A percentile compares a stretch with the other conserved stretches of the same genome.
phyloP scores from a whole-genome alignment of 202 grass and related monocot species.

The Panicum virgatum region DNA sequence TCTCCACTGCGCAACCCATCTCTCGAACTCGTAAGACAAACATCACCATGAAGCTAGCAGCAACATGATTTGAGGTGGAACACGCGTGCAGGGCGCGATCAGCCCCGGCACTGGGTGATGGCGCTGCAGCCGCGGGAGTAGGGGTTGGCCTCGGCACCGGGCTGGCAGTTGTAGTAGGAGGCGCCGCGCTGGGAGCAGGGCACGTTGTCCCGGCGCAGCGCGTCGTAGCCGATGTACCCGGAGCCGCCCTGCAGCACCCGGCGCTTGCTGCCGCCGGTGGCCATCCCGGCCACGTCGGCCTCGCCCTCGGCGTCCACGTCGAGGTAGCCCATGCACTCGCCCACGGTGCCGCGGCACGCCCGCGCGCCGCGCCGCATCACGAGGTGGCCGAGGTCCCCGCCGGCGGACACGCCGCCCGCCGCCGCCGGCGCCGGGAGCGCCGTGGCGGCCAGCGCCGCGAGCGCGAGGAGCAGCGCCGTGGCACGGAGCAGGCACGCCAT shows the following conservation, averaged over 20 bases:
- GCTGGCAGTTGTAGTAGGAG: slow-evolving; percentile 86
- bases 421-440: neutral
- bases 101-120: slow-evolving; percentile 67
- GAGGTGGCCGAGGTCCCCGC: neutral
- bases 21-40: neutral
- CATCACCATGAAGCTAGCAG: neutral
- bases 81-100: neutral
- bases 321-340: slow-evolving; percentile 49
- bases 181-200: slow-evolving; percentile 76
- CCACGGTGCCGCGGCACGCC: slow-evolving; percentile 44
- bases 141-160: slow-evolving; percentile 64
- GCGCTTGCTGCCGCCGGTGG: slow-evolving; percentile 42
- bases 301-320: slow-evolving; percentile 41
- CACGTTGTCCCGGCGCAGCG: slow-evolving; percentile 53
- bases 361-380: slow-evolving; percentile 38
- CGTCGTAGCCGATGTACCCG: slow-evolving; percentile 78
- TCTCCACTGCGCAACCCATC: neutral
- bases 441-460: neutral
- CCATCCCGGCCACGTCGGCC: slow-evolving; percentile 36
- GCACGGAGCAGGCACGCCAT: neutral
- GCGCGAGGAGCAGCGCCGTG: neutral
- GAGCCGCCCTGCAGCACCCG: slow-evolving; percentile 51
- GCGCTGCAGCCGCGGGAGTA: slow-evolving; percentile 68
- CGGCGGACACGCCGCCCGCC: neutral
- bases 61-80: neutral